These are phyloP conservation scores for Lachancea thermotolerans DNA, from an alignment of 805 yeast genomes.

Conservation along the genomic window DNA sequence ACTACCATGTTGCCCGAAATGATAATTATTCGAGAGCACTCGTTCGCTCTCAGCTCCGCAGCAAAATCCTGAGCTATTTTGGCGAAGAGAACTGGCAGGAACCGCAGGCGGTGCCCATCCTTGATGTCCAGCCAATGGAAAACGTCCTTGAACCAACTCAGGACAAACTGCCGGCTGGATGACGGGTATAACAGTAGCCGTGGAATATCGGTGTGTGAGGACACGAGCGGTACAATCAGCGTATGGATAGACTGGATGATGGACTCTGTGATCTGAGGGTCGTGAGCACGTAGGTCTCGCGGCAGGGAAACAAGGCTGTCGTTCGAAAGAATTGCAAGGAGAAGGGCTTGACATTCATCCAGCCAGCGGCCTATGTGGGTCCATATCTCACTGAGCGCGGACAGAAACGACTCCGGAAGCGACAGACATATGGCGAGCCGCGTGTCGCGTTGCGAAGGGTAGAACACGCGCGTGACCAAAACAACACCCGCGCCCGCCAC, in stretches of 20 bases:
- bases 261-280: constrained; percentile 19
- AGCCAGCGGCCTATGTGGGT: constrained; percentile 24
- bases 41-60: constrained; percentile 19
- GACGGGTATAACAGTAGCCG: constrained; percentile 33
- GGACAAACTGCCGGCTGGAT: constrained; percentile 23
- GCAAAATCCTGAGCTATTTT: constrained; percentile 23
- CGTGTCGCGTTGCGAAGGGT: constrained; percentile 16
- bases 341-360: constrained; percentile 23
- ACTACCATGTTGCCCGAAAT: constrained; percentile 56
- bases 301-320: constrained; percentile 10
- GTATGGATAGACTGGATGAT: constrained; percentile 24
- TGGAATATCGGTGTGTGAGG: constrained; percentile 31
- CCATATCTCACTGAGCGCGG: constrained; percentile 32
- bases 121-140: constrained; percentile 39
- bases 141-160: constrained; percentile 36
- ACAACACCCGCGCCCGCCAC: constrained; percentile 28
- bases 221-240: constrained; percentile 27
- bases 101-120: constrained; percentile 33
- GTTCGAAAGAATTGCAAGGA: constrained; percentile 11
- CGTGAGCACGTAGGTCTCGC: constrained; percentile 13
- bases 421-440: constrained; percentile 33
- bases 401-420: constrained; percentile 21
- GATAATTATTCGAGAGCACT: constrained; percentile 44
- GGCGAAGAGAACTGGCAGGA: constrained; percentile 26
- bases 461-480: constrained; percentile 32